Evolutionary conservation across 2,329 filamentous ascomycete genomes (phyloP), one percentile per base, ranked within the genome.

Genomic region (Fusarium mangiferae): DNA sequence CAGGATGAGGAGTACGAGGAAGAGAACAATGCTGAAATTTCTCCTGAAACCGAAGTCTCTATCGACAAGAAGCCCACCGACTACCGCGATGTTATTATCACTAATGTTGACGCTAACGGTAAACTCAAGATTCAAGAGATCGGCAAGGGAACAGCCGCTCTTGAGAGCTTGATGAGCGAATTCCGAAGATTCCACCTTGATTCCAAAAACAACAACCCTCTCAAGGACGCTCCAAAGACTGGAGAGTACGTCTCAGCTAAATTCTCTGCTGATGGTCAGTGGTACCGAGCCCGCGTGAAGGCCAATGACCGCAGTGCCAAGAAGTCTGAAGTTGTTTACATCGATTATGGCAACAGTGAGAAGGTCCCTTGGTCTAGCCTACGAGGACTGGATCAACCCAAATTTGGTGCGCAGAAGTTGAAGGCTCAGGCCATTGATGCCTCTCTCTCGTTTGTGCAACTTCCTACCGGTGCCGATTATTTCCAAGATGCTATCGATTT

Each of bases 281-380:
- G 96, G 96, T 99, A 99, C 86, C 94, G 96, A 70, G 96, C 94
- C 38, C 93, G 92, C 70, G 91, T 99, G 70, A 92, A 95, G 71
- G 91, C 95, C 81, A 98, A 98, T 83, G 96, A 99, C 85, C 94
- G 96, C 71, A 89, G 95, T 14, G 92, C 92, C 79, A 94, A 96
- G 88, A 91, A 93, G 77, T 92, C 95, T 30, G 96, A 99, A 83
- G 92, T 99, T 33, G 85, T 97, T 51, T 99, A 98, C 84, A 90
- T 99, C 72, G 96, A 99, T 85, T 99, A 97, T 83, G 96, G 96
- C 78, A 99, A 99, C 88, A 92, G 90, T 62, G 96, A 99, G 84
- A 92, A 91, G 80, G 87, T 97, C 65, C 90, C 95, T 1, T 99
- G 96, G 95, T 89, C 91, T 30, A 89, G 90, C 75, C 90, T 99